phyloP scores from a whole-genome alignment of 2,329 filamentous ascomycete species.

The Colletotrichum magnum region DNA sequence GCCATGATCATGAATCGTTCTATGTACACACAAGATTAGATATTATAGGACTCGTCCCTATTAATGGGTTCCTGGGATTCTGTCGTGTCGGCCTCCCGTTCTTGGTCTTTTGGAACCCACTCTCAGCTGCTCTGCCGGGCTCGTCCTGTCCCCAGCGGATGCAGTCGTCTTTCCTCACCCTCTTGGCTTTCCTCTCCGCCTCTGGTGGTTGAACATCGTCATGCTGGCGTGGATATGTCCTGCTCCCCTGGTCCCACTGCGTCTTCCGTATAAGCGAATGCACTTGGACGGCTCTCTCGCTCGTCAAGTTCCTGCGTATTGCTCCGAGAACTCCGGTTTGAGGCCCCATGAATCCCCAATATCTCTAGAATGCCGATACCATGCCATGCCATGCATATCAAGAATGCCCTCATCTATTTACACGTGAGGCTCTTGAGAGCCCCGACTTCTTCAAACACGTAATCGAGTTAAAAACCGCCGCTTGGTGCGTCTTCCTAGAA shows the following conservation, averaged over 20 bases:
- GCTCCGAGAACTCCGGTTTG: conserved; percentile 62
- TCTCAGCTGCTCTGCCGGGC: conserved; percentile 38
- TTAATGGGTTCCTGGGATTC: conserved; percentile 40
- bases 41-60: conserved; percentile 45
- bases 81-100: conserved; percentile 33
- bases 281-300: conserved; percentile 45
- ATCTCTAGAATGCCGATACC: conserved; percentile 64
- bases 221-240: conserved; percentile 39
- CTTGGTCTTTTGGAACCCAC: conserved; percentile 26
- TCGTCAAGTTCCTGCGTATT: conserved; percentile 52
- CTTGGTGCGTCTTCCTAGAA: conserved; percentile 41
- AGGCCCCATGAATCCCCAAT: conserved; percentile 56
- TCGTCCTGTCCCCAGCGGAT: conserved; percentile 32
- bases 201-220: conserved; percentile 32
- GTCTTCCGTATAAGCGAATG: conserved; percentile 61
- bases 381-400: conserved; percentile 65
- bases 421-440: conserved; percentile 54
- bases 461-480: conserved; percentile 42
- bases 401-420: conserved; percentile 66
- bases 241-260: conserved; percentile 35
- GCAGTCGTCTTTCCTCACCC: conserved; percentile 41
- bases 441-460: conserved; percentile 46
- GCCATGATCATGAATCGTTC: conserved; percentile 41
- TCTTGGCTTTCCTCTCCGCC: conserved; percentile 39
- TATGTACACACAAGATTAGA: conserved; percentile 50